Evolutionary conservation across 73 alveolate genomes (phyloP).

Genomic region (Stentor coeruleus): DNA sequence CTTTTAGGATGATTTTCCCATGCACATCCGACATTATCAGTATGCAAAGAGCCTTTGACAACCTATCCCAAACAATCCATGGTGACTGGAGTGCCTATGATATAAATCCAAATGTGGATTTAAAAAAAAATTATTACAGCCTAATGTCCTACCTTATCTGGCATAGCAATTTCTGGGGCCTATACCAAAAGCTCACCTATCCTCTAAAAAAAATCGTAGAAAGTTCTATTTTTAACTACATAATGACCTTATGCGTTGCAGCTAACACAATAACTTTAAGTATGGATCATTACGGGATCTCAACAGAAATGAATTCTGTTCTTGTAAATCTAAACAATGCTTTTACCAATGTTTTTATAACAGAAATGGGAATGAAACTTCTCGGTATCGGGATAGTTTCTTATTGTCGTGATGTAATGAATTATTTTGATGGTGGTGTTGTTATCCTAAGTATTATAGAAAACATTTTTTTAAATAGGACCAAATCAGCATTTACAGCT

Average conservation of each 20-base stretch:
- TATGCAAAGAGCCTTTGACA: too few relatives aligned
- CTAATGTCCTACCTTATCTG: conserved; percentile 3
- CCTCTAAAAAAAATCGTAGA: not conserved
- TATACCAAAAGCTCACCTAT: not conserved
- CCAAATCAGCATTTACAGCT: conserved; percentile 52
- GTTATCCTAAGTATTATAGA: conserved; percentile 26
- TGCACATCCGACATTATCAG: too few relatives aligned
- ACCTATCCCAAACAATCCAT: too few relatives aligned
- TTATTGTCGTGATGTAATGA: conserved; percentile 69
- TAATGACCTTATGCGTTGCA: conserved; percentile 61
- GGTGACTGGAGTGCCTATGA: not conserved
- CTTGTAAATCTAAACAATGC: conserved; percentile 44
- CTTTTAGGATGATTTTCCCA: too few relatives aligned
- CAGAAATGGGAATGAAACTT: conserved; percentile 69
- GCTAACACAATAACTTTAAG: conserved; percentile 69
- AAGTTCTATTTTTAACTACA: not conserved
- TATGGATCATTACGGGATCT: conserved; percentile 63
- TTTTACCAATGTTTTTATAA: conserved; percentile 64
- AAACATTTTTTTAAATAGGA: conserved; percentile 49
- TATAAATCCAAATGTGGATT: too few relatives aligned
- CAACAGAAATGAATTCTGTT: conserved; percentile 22
- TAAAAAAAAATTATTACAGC: too few relatives aligned
- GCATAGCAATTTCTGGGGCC: not conserved
- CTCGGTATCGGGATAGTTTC: conserved; percentile 60
- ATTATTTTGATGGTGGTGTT: conserved; percentile 64